phyloP scores from a whole-genome alignment of 805 yeast genomes.

The Huiozyma sinensis region DNA sequence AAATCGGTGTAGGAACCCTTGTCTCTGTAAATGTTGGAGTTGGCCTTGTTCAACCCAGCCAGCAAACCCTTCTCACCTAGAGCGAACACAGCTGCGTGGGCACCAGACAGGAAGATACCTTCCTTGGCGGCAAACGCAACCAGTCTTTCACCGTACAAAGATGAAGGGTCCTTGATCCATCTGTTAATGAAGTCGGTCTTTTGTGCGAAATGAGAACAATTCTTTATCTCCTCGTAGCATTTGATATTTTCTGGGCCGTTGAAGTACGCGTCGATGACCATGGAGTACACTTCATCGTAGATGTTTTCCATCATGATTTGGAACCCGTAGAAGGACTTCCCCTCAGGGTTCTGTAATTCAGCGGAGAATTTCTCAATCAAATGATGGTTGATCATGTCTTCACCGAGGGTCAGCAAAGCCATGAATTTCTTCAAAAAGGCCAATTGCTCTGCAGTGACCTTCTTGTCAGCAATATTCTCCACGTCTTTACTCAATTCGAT shows the following conservation, averaged over 20 bases:
- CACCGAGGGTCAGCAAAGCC: slow-evolving; percentile 96
- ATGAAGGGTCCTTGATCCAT: slow-evolving; percentile 83
- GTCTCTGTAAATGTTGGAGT: slow-evolving; percentile 92
- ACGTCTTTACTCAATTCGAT: slow-evolving; percentile 85
- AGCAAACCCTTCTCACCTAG: slow-evolving; percentile 91
- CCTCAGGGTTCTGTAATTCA: slow-evolving; percentile 94
- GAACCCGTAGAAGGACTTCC: slow-evolving; percentile 96
- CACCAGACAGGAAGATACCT: slow-evolving; percentile 95
- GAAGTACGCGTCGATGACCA: slow-evolving; percentile 84
- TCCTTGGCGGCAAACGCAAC: slow-evolving; percentile 98
- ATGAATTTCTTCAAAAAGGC: slow-evolving; percentile 80
- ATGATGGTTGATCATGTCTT: slow-evolving; percentile 93
- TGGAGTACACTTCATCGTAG: slow-evolving; percentile 92
- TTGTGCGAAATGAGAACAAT: slow-evolving; percentile 83
- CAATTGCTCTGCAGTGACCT: slow-evolving; percentile 78
- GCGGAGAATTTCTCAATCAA: slow-evolving; percentile 93
- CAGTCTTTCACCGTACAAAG: slow-evolving; percentile 85
- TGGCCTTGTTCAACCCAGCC: slow-evolving; percentile 96
- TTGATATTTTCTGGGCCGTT: slow-evolving; percentile 86
- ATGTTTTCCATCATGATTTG: slow-evolving; percentile 99
- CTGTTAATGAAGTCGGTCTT: slow-evolving; percentile 96
- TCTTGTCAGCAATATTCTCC: slow-evolving; percentile 71
- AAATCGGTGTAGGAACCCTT: slow-evolving; percentile 97
- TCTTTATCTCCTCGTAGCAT: slow-evolving; percentile 85
- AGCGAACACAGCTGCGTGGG: slow-evolving; percentile 96